A percentile compares a stretch with the other conserved stretches of the same genome.
Conservation (phyloP, 352 stramenopile species). For the Phytophthora parvispora region DNA sequence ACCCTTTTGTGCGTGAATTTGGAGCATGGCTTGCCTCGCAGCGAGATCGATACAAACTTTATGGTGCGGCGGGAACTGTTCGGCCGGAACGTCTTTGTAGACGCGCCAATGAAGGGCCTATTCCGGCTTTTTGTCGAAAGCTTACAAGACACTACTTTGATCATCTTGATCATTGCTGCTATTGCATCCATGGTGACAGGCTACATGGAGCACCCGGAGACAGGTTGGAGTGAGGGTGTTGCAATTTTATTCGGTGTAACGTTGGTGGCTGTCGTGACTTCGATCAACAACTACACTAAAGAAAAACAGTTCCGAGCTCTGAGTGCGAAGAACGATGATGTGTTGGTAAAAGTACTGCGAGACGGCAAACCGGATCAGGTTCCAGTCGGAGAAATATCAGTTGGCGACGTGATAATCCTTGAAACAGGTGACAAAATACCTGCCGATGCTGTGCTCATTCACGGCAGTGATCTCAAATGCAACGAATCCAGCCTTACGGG, state of each 20-base stretch:
- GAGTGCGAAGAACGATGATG: conserved; percentile 91
- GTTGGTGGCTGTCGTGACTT: conserved; percentile 96
- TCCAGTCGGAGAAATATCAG: conserved; percentile 76
- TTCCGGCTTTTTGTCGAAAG: conserved; percentile 88
- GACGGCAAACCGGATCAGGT: conserved; percentile 75
- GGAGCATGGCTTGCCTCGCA: conserved; percentile 67
- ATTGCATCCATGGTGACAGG: conserved; percentile 88
- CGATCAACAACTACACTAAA: conserved; percentile 97
- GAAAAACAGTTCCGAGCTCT: conserved; percentile 91
- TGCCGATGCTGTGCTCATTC: conserved; percentile 95
- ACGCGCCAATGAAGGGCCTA: conserved; percentile 86
- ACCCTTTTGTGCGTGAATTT: conserved; percentile 78
- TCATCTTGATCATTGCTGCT: conserved; percentile 91
- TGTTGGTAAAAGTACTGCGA: conserved; percentile 86
- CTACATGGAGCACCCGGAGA: conserved; percentile 81
- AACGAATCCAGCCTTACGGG: conserved; percentile 98
- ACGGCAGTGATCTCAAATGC: conserved; percentile 94
- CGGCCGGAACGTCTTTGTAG: conserved; percentile 70
- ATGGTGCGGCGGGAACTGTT: conserved; percentile 63
- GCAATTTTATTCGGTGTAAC: conserved; percentile 96
- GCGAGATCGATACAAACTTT: conserved; percentile 71
- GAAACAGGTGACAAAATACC: conserved; percentile 95
- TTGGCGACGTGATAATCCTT: conserved; percentile 94
- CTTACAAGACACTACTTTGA: conserved; percentile 92
- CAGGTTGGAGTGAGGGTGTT: conserved; percentile 96